A percentile compares a stretch with the other conserved stretches of the same genome.
phyloP scores from a whole-genome alignment of 2,329 filamentous ascomycete species.

The Neocucurbitaria cava region DNA sequence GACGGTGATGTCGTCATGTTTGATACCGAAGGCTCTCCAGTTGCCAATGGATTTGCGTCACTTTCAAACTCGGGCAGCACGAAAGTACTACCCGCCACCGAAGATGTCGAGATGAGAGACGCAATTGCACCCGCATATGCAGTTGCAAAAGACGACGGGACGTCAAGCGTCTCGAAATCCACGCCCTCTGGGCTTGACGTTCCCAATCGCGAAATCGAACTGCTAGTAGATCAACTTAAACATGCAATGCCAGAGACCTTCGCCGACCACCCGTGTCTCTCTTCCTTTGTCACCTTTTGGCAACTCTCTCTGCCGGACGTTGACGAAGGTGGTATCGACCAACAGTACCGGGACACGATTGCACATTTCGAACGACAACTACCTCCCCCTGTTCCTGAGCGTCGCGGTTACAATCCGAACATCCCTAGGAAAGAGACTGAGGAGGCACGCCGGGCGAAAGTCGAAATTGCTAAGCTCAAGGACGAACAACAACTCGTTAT shows the following conservation, averaged over 20 bases:
- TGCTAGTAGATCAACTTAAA: slow-evolving; percentile 74
- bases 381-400: slow-evolving; percentile 60
- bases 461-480: slow-evolving; percentile 67
- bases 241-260: slow-evolving; percentile 66
- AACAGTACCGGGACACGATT: slow-evolving; percentile 80
- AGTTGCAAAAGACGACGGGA: not conserved
- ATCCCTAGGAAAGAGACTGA: slow-evolving; percentile 60
- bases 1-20: slow-evolving; percentile 61
- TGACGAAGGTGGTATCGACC: slow-evolving; percentile 67
- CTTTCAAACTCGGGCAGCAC: slow-evolving; percentile 1
- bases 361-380: slow-evolving; percentile 46
- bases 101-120: slow-evolving; percentile 54
- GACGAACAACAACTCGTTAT: slow-evolving; percentile 62
- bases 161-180: not conserved
- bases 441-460: slow-evolving; percentile 73
- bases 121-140: slow-evolving; percentile 6
- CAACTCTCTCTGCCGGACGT: slow-evolving; percentile 79
- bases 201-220: slow-evolving; percentile 74
- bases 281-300: slow-evolving; percentile 94
- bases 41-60: slow-evolving; percentile 7
- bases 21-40: slow-evolving; percentile 23
- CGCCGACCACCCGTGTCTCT: slow-evolving; percentile 74
- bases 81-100: slow-evolving; percentile 5
- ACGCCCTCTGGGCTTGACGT: slow-evolving; percentile 1
- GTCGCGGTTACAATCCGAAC: slow-evolving; percentile 66